Conservation (phyloP, 1,139 yeast species). For the Geotrichum siamense region DNA sequence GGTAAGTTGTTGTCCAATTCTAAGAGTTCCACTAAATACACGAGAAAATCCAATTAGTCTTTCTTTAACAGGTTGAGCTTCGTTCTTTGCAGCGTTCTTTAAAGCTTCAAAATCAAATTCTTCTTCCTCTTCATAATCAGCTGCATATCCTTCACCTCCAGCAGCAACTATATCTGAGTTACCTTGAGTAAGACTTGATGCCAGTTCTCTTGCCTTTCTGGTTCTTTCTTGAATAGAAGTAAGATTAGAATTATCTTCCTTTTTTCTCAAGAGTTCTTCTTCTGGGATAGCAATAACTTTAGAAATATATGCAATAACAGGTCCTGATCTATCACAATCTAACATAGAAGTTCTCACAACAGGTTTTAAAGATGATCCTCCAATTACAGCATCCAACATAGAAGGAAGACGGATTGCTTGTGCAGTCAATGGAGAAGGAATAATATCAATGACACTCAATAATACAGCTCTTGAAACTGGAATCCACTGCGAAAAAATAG, state of each 20-base stretch:
- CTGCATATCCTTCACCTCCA: constrained; percentile 21
- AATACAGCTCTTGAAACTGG: constrained; percentile 84
- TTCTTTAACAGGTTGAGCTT: constrained; percentile 23
- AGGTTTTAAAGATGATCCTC: constrained; percentile 37
- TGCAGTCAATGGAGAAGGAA: constrained; percentile 77
- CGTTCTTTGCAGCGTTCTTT: constrained; percentile 36
- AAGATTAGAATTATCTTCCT: constrained; percentile 41
- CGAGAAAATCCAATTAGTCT: constrained; percentile 79
- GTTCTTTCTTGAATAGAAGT: constrained; percentile 51
- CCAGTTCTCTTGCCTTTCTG: constrained; percentile 53
- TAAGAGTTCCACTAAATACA: constrained; percentile 75
- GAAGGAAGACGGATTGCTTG: constrained; percentile 66
- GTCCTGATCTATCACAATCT: constrained; percentile 55
- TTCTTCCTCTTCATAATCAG: constrained; percentile 21
- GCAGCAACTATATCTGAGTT: constrained; percentile 37
- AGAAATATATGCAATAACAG: constrained; percentile 77
- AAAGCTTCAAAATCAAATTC: constrained; percentile 22
- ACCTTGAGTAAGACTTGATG: constrained; percentile 50
- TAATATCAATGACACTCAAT: constrained; percentile 71
- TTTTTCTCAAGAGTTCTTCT: constrained; percentile 40
- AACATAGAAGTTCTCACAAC: constrained; percentile 50
- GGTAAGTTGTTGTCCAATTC: constrained; percentile 64
- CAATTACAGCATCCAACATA: constrained; percentile 54
- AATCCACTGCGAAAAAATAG: constrained; percentile 89
- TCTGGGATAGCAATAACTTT: constrained; percentile 82